Evolutionary conservation across 2,329 filamentous ascomycete genomes (phyloP), one percentile per base, ranked within the genome.

Genomic region (Emmonsiellopsis sp.): DNA sequence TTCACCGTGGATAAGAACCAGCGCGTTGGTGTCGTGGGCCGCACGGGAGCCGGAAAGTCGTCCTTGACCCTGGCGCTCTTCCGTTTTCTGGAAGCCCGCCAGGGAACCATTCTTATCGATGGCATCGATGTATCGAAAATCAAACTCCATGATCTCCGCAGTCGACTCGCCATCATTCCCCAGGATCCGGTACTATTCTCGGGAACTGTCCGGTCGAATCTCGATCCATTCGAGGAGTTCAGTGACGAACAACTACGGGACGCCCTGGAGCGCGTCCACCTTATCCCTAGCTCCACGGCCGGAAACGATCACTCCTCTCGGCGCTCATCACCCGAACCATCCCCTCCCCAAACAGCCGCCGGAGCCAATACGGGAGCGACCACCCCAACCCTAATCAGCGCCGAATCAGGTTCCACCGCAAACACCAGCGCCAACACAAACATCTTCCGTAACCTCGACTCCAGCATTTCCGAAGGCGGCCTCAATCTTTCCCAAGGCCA

Each of bases 111-210:
- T 57, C 66, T 75, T 54, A 86, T 92, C 56, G 87, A 91, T 61
- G 86, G 86, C 0, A 60, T 89, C 10, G 86, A 91, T 62, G 87
- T 90, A 50, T 84, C 85, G 20, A 85, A 80, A 61, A 80, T 91
- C 62, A 80, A 79, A 52, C 76, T 91, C 0, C 78, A 85, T 53
- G 82, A 86, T 53, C 73, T 93, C 9, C 80, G 88, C 26, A 84
- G 81, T n/a, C 78, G 86, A 0, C 70, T 93, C 0, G 85, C 86
- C 38, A 91, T 93, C 59, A 92, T 93, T 52, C 87, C 88, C 1
- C 86, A 90, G 70, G 87, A 92, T 59, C 87, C 88, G 0, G 86
- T 91, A 1, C 76, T 93, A 6, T 92, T 93, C 70, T 87, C 84
- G 0, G 88, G 89, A 20, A 90, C 87, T 0, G 74, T 93, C 16